Percentiles rank a stretch among this genome's conserved stretches.
These are phyloP conservation scores for Pleurotus salmoneostramineus DNA, from an alignment of 768 basidiomycete species.

Conservation along the genomic window DNA sequence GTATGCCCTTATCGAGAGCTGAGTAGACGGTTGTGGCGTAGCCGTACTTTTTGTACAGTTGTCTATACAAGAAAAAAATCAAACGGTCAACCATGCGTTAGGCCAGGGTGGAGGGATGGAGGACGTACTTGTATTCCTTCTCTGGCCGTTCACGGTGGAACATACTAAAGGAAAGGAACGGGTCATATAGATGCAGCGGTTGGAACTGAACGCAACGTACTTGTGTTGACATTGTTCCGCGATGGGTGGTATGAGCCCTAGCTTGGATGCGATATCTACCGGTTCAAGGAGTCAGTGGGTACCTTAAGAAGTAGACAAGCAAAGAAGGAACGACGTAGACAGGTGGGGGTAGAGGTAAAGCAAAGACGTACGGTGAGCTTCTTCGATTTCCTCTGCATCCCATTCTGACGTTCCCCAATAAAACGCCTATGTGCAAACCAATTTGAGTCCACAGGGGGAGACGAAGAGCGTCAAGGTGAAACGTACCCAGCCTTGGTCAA, in stretches of 20 bases:
- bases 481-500: conserved; percentile 64
- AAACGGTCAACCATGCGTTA: too few relatives aligned
- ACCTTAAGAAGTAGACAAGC: conserved; percentile 13
- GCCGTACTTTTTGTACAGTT: conserved; percentile 63
- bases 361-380: conserved; percentile 47
- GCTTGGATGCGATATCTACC: conserved; percentile 60
- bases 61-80: conserved; percentile 8
- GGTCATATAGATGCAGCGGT: too few relatives aligned
- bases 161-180: too few relatives aligned
- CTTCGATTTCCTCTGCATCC: conserved; percentile 66
- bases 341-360: not conserved
- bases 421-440: conserved; percentile 35
- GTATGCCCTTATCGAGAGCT: conserved; percentile 66
- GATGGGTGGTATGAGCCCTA: conserved; percentile 66
- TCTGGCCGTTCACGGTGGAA: conserved; percentile 78
- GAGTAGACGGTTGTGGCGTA: conserved; percentile 73
- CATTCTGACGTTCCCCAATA: conserved; percentile 83
- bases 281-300: not conserved
- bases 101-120: too few relatives aligned
- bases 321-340: too few relatives aligned
- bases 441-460: too few relatives aligned
- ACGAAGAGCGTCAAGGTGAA: too few relatives aligned
- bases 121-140: conserved; percentile 55
- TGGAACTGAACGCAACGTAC: conserved; percentile 25
- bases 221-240: conserved; percentile 77